A percentile compares a stretch with the other conserved stretches of the same genome.
phyloP scores from a whole-genome alignment of 148 eudicot species.

The Rhododendron molle region DNA sequence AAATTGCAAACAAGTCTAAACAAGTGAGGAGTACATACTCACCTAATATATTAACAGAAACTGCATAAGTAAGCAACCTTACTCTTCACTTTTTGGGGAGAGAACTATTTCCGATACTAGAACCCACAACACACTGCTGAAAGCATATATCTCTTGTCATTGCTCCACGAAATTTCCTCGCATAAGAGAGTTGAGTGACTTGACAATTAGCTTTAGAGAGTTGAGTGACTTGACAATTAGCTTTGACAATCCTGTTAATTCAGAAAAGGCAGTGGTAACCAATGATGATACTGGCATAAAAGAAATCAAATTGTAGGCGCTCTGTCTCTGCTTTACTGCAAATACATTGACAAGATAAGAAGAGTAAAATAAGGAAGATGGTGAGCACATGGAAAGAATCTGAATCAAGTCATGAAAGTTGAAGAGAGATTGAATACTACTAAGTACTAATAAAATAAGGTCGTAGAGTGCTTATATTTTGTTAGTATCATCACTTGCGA shows the following conservation, averaged over 20 bases:
- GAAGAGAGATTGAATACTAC: background rate
- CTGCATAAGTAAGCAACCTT: background rate
- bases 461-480: background rate
- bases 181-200: background rate
- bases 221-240: too few species aligned
- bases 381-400: slow-evolving; percentile 25
- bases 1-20: background rate
- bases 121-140: background rate
- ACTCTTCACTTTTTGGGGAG: background rate
- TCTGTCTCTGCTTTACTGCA: background rate
- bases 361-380: slow-evolving; percentile 2
- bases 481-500: background rate
- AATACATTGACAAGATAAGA: background rate
- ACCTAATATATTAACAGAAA: background rate
- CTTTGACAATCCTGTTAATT: background rate
- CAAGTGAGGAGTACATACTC: background rate
- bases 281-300: background rate
- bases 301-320: background rate
- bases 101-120: background rate
- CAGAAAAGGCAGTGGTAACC: background rate
- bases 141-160: background rate
- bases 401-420: background rate
- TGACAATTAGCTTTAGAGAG: background rate
- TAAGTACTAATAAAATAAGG: background rate
- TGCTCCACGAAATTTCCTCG: background rate